Evolutionary conservation across 345 rosid species (phyloP).

Genomic region (Chamaenerion angustifolium): DNA sequence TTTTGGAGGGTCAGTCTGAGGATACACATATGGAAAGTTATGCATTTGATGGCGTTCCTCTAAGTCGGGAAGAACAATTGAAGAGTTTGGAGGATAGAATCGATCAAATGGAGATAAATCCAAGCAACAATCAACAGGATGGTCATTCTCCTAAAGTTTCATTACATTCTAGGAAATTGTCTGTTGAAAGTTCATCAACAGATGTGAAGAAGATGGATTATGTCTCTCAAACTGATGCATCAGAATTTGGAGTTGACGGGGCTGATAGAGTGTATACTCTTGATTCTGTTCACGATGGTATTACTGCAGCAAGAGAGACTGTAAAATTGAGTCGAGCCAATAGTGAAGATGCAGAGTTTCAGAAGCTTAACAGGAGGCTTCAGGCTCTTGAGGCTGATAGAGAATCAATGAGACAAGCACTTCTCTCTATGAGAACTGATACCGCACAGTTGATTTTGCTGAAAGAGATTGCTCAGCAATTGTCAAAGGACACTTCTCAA

Average conservation of each 20-base stretch:
- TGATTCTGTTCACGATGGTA: slow-evolving; percentile 51
- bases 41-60: slow-evolving; percentile 53
- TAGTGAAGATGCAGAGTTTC: slow-evolving; percentile 55
- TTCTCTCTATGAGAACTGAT: slow-evolving; percentile 83
- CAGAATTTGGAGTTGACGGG: slow-evolving; percentile 53
- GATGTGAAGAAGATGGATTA: slow-evolving; percentile 34
- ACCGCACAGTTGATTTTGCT: slow-evolving; percentile 69
- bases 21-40: slow-evolving; percentile 62
- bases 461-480: slow-evolving; percentile 92
- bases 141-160: no score
- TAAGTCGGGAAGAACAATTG: slow-evolving; percentile 19
- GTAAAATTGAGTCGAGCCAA: slow-evolving; percentile 21
- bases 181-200: slow-evolving; percentile 36
- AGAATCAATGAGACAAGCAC: slow-evolving; percentile 89
- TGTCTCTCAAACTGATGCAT: slow-evolving; percentile 24
- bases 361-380: slow-evolving; percentile 75
- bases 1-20: slow-evolving; percentile 40
- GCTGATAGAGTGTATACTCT: slow-evolving; percentile 81
- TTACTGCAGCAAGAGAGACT: no score
- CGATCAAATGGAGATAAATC: slow-evolving; percentile 70
- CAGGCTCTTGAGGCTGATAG: slow-evolving; percentile 95
- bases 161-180: slow-evolving; percentile 34
- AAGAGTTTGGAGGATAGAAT: slow-evolving; percentile 68
- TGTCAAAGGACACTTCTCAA: slow-evolving; percentile 62
- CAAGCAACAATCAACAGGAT: no score